These are phyloP conservation scores for Colletotrichum nymphaeae DNA, from an alignment of 2,329 filamentous ascomycete genomes.

Conservation along the genomic window DNA sequence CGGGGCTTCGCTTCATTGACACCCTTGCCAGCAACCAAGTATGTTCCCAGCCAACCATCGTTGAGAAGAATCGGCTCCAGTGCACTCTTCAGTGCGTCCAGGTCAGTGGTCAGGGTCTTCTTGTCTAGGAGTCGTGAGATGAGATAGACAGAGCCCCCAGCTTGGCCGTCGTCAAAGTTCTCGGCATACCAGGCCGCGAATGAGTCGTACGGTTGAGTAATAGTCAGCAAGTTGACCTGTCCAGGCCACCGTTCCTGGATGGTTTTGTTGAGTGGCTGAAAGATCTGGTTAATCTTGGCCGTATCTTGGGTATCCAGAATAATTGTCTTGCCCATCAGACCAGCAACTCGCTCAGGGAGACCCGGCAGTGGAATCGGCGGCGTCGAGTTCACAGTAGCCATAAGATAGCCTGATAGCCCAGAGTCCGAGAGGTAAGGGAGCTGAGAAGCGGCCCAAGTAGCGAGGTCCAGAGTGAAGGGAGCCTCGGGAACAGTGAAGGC, in stretches of 20 bases:
- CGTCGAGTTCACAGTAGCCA: conserved; percentile 27
- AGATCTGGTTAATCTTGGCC: conserved; percentile 41
- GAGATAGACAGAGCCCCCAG: conserved; percentile 47
- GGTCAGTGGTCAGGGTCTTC: conserved; percentile 48
- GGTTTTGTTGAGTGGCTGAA: conserved; percentile 50
- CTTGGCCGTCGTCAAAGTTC: conserved; percentile 48
- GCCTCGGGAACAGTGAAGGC: conserved; percentile 42
- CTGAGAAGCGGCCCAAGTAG: conserved; percentile 57
- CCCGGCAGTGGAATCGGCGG: conserved; percentile 48
- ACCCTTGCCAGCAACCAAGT: conserved; percentile 57
- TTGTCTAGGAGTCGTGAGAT: conserved; percentile 58
- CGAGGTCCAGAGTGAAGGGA: conserved; percentile 56
- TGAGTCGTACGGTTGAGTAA: conserved; percentile 36
- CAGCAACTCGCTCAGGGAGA: conserved; percentile 41
- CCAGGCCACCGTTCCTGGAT: conserved; percentile 51
- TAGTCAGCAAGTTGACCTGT: conserved; percentile 35
- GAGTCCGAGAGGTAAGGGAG: conserved; percentile 60
- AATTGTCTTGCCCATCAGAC: conserved; percentile 47
- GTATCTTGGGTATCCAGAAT: conserved; percentile 49
- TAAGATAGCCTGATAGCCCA: conserved; percentile 63
- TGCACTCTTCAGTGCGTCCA: conserved; percentile 48
- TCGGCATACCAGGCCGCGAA: conserved; percentile 52
- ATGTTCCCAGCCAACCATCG: conserved; percentile 44
- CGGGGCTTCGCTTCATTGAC: conserved; percentile 55
- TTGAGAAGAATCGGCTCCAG: conserved; percentile 48